Base-by-base conservation (phyloP, 1,284 basidiomycete genomes). In the Meripilus lineatus region DNA sequence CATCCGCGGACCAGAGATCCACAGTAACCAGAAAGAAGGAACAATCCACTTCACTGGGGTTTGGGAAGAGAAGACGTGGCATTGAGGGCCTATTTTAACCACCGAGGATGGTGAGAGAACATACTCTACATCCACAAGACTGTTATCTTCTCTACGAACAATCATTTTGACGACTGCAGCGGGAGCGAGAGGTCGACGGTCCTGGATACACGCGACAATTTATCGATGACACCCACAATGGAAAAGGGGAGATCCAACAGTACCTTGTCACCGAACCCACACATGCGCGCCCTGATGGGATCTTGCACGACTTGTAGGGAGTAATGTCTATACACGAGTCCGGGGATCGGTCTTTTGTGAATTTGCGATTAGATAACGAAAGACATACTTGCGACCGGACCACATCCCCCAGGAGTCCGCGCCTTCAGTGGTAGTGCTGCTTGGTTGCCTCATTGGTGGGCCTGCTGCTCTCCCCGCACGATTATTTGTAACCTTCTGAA, bases 231-330 rank as follows among this genome's bases (percentile, higher is more conserved):
- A 26, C 18, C 11, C 18, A 10, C n/a, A 30, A n/a, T n/a, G n/a
- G 28, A 8, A 30, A 36, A 18, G 18, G 40, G 26, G 36, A 33
- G 38, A 45, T n/a, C 18, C 22, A 40, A 44, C 63, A 70, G 45
- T 50, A 91, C 92, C 74, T 93, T 94, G 71, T 94, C 91, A 42
- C 92, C 92, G 65, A 94, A 93, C 3, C 92, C 92, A 64, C 92
- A 94, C 80, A 93, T 93, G 54, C 92, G 79, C 28, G 92, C 92
- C 35, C 92, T 77, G 38, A 90, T 66, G 26, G 92, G 92, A 55
- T 94, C 80, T 60, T 95, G 91, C 4, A 89, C 77, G 52, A 93
- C 79, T 53, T 89, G 81, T 32, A 94, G 74, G 10, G 83, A 79
- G 62, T 92, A 93, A 56, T 84, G 72, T 58, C 90, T 91, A 59